A percentile compares a stretch with the other conserved stretches of the same genome.
These are phyloP conservation scores for Candida smagusa DNA, from an alignment of 1,139 yeast genomes.

Conservation along the genomic window DNA sequence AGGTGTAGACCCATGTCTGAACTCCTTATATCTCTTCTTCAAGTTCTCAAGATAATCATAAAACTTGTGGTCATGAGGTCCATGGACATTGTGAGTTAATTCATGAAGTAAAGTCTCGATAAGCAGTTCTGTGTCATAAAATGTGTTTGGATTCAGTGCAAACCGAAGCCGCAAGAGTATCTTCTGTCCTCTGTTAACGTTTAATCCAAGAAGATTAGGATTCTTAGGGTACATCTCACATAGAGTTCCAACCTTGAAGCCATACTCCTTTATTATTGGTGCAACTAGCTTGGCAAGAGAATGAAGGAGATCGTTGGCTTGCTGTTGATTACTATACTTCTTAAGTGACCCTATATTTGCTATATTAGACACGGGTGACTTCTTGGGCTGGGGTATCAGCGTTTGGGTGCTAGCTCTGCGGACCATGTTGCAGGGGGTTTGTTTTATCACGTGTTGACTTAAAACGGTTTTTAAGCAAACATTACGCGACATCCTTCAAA, in stretches of 20 bases:
- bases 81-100: conserved; percentile 72
- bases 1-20: conserved; percentile 45
- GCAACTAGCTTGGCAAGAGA: conserved; percentile 62
- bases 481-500: not conserved
- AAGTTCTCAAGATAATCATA: conserved; percentile 64
- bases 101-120: conserved; percentile 89
- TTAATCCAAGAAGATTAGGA: conserved; percentile 67
- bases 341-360: conserved; percentile 55
- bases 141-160: conserved; percentile 51
- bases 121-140: conserved; percentile 64
- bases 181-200: conserved; percentile 80
- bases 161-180: conserved; percentile 70
- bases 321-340: conserved; percentile 49
- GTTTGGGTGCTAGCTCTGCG: conserved; percentile 2
- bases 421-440: conserved; percentile 2
- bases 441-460: too few species aligned
- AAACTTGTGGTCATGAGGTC: conserved; percentile 77
- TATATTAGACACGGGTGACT: conserved; percentile 50
- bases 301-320: conserved; percentile 57
- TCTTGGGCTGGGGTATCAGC: conserved; percentile 9
- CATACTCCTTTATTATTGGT: conserved; percentile 70
- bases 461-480: too few species aligned
- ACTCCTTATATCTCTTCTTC: conserved; percentile 53
- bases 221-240: conserved; percentile 86
- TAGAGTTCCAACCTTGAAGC: conserved; percentile 62